A percentile compares a stretch with the other conserved stretches of the same genome.
phyloP scores from a whole-genome alignment of 1,139 yeast species.

The Saccharomyces hybrid region DNA sequence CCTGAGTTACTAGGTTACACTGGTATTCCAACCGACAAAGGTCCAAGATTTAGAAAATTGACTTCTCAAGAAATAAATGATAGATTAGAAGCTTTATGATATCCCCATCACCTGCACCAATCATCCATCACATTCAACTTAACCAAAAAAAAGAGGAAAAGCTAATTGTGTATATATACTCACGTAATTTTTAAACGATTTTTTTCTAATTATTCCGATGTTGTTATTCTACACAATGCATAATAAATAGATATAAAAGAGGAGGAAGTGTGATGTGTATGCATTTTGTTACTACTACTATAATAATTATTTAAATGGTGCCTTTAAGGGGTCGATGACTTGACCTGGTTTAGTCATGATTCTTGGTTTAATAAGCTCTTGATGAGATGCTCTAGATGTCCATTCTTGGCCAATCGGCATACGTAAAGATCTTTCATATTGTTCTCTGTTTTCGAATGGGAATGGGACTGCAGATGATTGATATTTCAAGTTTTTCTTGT shows the following conservation, averaged over 20 bases:
- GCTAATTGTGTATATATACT: not conserved
- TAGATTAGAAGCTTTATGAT: constrained; percentile 76
- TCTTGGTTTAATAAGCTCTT: constrained; percentile 80
- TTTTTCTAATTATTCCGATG: constrained; percentile 2
- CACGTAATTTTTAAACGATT: not conserved
- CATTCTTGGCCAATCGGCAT: constrained; percentile 98
- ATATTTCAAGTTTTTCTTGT: constrained; percentile 77
- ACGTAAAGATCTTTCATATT: constrained; percentile 84
- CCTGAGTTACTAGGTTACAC: constrained; percentile 74
- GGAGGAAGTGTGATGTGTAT: not conserved
- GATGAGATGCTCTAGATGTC: constrained; percentile 84
- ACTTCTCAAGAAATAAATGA: constrained; percentile 89
- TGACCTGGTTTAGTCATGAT: constrained; percentile 80
- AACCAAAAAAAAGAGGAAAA: not conserved
- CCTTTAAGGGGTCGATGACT: constrained; percentile 78
- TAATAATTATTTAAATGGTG: constrained; percentile 32
- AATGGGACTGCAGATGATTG: constrained; percentile 84
- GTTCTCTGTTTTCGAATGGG: constrained; percentile 89
- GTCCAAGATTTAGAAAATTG: constrained; percentile 84
- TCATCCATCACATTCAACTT: not conserved
- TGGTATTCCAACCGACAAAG: constrained; percentile 67
- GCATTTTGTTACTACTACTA: not conserved
- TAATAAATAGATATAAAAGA: constrained; percentile 3
- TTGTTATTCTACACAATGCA: constrained; percentile 2
- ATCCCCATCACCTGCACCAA: not conserved